Evolutionary conservation across 225 moss, liverwort and hornwort species (phyloP).

Genomic region (Marchantia paleacea): DNA sequence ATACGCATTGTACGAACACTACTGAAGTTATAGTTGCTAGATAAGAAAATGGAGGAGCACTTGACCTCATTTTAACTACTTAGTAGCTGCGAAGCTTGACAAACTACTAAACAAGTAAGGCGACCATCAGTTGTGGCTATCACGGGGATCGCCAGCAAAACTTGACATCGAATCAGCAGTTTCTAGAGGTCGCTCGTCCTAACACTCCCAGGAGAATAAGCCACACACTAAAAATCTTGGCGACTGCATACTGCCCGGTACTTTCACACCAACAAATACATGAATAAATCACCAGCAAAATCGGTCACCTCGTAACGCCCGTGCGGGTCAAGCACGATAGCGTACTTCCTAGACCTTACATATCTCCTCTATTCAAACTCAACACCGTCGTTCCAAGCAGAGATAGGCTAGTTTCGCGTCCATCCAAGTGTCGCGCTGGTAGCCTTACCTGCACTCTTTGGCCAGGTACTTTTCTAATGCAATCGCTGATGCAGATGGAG

Average conservation of each 20-base stretch:
- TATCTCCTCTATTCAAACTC: background rate
- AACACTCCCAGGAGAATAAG: background rate
- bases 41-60: background rate
- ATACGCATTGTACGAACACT: background rate
- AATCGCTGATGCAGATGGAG: slow-evolving; percentile 17
- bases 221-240: background rate
- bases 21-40: background rate
- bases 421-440: too few species aligned
- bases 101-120: too few species aligned
- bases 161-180: background rate
- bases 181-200: background rate
- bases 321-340: background rate
- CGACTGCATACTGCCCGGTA: too few species aligned
- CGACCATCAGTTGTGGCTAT: too few species aligned
- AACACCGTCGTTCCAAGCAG: background rate
- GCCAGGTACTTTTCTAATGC: slow-evolving; percentile 21
- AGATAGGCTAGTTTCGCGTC: background rate
- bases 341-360: too few species aligned
- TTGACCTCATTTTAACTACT: background rate
- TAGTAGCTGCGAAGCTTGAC: background rate
- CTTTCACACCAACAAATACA: background rate
- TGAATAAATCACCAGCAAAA: too few species aligned
- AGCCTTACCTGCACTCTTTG: slow-evolving; percentile 28
- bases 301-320: background rate
- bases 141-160: background rate